Conservation (phyloP, 345 rosid genomes). For the Limnanthes douglasii region DNA sequence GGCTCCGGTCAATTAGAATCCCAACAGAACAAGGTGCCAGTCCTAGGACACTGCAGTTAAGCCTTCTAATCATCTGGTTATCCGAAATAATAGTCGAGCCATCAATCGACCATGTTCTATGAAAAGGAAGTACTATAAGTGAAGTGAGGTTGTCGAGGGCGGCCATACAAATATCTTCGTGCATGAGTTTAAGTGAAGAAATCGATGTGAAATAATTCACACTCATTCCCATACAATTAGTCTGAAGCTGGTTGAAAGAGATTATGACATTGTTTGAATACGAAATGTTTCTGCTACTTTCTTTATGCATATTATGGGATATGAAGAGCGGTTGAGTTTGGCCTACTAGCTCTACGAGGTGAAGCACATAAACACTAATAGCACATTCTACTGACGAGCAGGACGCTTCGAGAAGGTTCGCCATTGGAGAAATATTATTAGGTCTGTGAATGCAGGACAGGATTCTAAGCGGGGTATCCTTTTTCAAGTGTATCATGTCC, state of each 20-base stretch:
- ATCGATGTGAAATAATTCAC: conserved; percentile 16
- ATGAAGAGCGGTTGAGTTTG: conserved; percentile 28
- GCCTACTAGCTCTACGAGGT: conserved; percentile 34
- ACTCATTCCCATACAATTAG: not conserved
- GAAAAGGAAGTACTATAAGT: conserved; percentile 25
- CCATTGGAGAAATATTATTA: conserved; percentile 14
- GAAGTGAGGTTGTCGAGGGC: conserved; percentile 22
- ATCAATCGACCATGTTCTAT: conserved; percentile 15
- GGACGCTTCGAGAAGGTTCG: conserved; percentile 16
- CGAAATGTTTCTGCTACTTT: conserved; percentile 3
- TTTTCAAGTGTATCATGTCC: conserved; percentile 17
- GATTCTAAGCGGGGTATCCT: conserved; percentile 20
- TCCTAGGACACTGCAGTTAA: conserved; percentile 20
- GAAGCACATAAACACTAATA: conserved; percentile 23
- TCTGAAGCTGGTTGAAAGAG: conserved; percentile 10
- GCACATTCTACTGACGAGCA: conserved; percentile 14
- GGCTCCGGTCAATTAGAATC: conserved; percentile 14
- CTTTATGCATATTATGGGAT: conserved; percentile 23
- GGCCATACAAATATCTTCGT: conserved; percentile 26
- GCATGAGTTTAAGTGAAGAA: conserved; percentile 18
- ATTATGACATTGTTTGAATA: conserved; percentile 11
- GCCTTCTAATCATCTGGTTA: conserved; percentile 7
- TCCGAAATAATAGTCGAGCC: conserved; percentile 19
- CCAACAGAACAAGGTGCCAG: conserved; percentile 31
- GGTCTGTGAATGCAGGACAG: conserved; percentile 38